Evolutionary conservation across 139 green algal genomes (phyloP), one percentile per base, ranked within the genome.

Genomic region (Zygnema cylindricum): DNA sequence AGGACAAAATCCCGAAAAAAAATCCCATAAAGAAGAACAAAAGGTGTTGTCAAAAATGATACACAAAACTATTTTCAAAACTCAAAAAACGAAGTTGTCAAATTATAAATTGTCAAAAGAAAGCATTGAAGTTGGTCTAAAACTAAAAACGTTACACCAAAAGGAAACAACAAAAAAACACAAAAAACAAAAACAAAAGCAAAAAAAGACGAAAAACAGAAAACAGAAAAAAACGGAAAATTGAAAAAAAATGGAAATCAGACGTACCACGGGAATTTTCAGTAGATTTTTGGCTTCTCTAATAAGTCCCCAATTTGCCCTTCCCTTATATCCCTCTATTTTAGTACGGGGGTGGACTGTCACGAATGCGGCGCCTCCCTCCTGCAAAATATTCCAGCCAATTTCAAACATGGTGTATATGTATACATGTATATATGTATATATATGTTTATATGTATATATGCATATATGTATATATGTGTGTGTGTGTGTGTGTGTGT

Each of bases 281-380:
- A 81, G 21, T 21, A 81, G 21, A 22, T 81, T 40, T 40, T 81
- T 81, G 21, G 73, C 73, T 21, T 69, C 22, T 21, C 21, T 40
- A 22, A 81, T 81, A 22, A 81, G 73, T 21, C 16, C 16, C 78
- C 49, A 86, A 22, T 22, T 25, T 23, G 40, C 55, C 25, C n/a
- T 39, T 2, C 93, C 94, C 1, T 81, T 77, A 86, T 96, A 96
- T 0, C 90, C 79, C 88, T 96, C 92, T 0, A 25, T 1, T 75
- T 94, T 93, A 55, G 95, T 96, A 42, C 95, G 93, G 21, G 94
- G 93, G 86, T 96, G 95, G 7, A 96, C 55, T 1, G 93, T 94
- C n/a, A 96, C 79, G 73, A 96, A 94, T 21, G 79, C 2, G 0
- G 93, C 94, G n/a, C 95, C 94, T n/a, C 63, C 94, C 82, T 92